These are phyloP conservation scores for Kickxella alabastrina DNA, from an alignment of 192 early-diverging fungal genomes.

Conservation along the genomic window DNA sequence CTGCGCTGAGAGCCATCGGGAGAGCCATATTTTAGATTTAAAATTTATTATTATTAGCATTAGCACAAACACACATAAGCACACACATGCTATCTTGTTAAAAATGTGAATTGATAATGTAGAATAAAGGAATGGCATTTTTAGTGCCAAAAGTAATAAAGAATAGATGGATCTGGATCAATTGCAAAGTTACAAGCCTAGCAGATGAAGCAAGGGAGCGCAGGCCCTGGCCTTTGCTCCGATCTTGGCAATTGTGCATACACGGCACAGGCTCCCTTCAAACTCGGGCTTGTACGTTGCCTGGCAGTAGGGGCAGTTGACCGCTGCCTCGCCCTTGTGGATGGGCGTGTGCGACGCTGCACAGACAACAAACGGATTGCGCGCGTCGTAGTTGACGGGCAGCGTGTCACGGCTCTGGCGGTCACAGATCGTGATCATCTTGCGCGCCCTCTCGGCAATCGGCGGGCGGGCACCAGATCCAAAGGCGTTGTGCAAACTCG, in stretches of 20 bases:
- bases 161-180: too few species aligned
- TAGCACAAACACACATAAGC: too few species aligned
- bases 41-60: too few species aligned
- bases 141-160: too few species aligned
- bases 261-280: constrained; percentile 70
- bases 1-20: too few species aligned
- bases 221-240: constrained; percentile 75
- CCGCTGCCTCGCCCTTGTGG: constrained; percentile 75
- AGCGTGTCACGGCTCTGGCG: constrained; percentile 77
- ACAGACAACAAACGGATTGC: constrained; percentile 91
- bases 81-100: too few species aligned
- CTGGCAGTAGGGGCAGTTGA: constrained; percentile 83
- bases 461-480: constrained; percentile 80
- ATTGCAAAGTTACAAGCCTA: too few species aligned
- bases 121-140: neutral
- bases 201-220: constrained; percentile 33
- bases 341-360: constrained; percentile 83
- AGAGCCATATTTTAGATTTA: too few species aligned
- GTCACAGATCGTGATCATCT: constrained; percentile 72
- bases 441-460: constrained; percentile 76
- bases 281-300: constrained; percentile 84
- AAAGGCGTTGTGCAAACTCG: constrained; percentile 87
- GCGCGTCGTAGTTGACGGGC: constrained; percentile 87
- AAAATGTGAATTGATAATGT: neutral
- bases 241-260: constrained; percentile 84